Conservation (phyloP, 495 filamentous ascomycete species). For the Podospora appendiculata region DNA sequence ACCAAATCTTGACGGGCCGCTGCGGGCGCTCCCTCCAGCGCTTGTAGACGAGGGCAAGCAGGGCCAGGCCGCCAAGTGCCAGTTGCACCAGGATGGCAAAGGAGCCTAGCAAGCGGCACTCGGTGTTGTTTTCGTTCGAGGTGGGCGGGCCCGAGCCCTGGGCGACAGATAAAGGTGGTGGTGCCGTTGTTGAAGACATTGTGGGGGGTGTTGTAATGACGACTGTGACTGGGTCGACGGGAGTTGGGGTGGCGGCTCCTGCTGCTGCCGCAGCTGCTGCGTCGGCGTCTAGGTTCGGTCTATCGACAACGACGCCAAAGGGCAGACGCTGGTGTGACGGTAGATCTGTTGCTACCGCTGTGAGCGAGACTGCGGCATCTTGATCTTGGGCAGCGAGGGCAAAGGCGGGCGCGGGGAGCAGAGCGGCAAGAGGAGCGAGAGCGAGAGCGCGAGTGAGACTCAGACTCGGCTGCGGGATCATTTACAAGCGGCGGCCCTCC, state of each 20-base stretch:
- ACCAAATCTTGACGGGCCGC: conserved; percentile 88
- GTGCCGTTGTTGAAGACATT: conserved; percentile 10
- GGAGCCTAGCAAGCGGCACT: conserved; percentile 76
- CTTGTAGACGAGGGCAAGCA: conserved; percentile 85
- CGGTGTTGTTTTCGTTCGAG: conserved; percentile 33
- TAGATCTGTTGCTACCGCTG: conserved; percentile 21
- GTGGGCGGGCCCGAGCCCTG: conserved; percentile 26
- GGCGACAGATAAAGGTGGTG: conserved; percentile 14
- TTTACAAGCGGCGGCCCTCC: neutral
- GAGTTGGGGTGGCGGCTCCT: conserved; percentile 1
- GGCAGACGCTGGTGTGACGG: neutral
- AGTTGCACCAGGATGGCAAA: conserved; percentile 87
- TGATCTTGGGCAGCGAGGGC: neutral
- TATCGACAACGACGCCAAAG: conserved; percentile 17
- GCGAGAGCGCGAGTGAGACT: neutral
- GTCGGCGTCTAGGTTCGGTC: neutral
- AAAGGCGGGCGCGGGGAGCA: conserved; percentile 1
- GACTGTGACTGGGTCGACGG: conserved; percentile 5
- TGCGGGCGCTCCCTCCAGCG: conserved; percentile 87
- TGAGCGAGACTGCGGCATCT: conserved; percentile 13
- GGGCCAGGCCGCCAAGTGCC: conserved; percentile 74
- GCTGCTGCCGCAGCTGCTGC: neutral
- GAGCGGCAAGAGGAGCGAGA: neutral
- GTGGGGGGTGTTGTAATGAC: conserved; percentile 9
- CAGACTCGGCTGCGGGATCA: neutral